phyloP scores from a whole-genome alignment of 2,329 filamentous ascomycete genomes.

The Beauveria sp. region DNA sequence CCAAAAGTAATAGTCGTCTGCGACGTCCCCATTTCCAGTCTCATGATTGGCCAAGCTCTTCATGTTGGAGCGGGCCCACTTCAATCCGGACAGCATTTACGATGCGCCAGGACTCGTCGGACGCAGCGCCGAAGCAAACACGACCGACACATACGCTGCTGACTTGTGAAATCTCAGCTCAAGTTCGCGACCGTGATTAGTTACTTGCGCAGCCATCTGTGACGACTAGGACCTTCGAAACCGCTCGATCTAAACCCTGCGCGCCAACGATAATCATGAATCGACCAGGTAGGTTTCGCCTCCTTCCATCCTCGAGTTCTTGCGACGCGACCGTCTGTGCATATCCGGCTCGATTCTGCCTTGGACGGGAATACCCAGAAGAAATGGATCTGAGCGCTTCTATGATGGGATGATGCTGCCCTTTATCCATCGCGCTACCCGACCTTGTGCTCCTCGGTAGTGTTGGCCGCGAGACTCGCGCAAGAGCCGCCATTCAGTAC shows the following conservation, averaged over 20 bases:
- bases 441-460: background rate
- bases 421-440: background rate
- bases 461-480: background rate
- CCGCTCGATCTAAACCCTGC: background rate
- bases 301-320: slow-evolving; percentile 7
- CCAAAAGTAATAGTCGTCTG: background rate
- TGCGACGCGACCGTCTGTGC: background rate
- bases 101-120: slow-evolving; percentile 7
- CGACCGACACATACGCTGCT: background rate
- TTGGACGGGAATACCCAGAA: background rate
- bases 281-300: slow-evolving; percentile 48
- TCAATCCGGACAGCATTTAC: slow-evolving; percentile 18
- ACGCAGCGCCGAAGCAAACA: slow-evolving; percentile 3
- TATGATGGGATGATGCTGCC: background rate
- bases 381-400: background rate
- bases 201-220: background rate
- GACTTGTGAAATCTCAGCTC: background rate
- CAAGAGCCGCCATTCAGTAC: background rate
- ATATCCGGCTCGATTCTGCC: background rate
- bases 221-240: background rate
- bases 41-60: slow-evolving; percentile 10
- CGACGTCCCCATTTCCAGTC: background rate
- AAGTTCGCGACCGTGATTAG: background rate
- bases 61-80: slow-evolving; percentile 31
- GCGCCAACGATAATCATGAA: slow-evolving; percentile 35